Evolutionary conservation across 2,329 filamentous ascomycete genomes (phyloP).

Genomic region (Tolypocladium tundrense): DNA sequence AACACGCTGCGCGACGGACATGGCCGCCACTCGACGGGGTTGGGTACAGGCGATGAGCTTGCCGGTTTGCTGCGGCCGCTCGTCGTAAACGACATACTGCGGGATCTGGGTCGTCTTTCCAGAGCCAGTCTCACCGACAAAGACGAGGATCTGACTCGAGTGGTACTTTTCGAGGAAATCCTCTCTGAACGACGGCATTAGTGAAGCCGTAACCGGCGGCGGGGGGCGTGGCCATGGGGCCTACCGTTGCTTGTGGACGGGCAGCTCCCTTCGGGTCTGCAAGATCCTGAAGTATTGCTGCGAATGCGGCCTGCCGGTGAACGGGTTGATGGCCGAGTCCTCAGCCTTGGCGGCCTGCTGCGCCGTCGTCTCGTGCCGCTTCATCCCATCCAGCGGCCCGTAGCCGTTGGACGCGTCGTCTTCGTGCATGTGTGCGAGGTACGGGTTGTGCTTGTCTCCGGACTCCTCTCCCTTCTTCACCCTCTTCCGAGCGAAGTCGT

Average conservation of each 20-base stretch:
- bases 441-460: conserved; percentile 56
- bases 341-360: conserved; percentile 64
- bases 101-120: conserved; percentile 99
- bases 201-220: background rate
- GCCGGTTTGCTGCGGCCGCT: conserved; percentile 72
- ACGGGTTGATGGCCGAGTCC: conserved; percentile 73
- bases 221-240: conserved; percentile 10
- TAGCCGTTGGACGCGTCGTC: conserved; percentile 31
- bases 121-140: conserved; percentile 97
- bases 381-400: conserved; percentile 50
- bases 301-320: conserved; percentile 69
- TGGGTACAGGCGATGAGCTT: conserved; percentile 97
- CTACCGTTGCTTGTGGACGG: conserved; percentile 82
- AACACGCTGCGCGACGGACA: conserved; percentile 97
- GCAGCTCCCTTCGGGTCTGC: conserved; percentile 71
- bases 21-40: conserved; percentile 92
- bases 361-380: conserved; percentile 72
- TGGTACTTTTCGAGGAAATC: conserved; percentile 94
- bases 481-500: conserved; percentile 33
- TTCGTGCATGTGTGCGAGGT: conserved; percentile 82
- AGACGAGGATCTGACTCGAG: conserved; percentile 88
- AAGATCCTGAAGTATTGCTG: conserved; percentile 85
- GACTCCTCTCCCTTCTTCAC: conserved; percentile 24
- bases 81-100: conserved; percentile 95
- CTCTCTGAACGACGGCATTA: conserved; percentile 40